Conservation (phyloP, 176 grass and related monocot genomes). For the Ensete ventricosum region DNA sequence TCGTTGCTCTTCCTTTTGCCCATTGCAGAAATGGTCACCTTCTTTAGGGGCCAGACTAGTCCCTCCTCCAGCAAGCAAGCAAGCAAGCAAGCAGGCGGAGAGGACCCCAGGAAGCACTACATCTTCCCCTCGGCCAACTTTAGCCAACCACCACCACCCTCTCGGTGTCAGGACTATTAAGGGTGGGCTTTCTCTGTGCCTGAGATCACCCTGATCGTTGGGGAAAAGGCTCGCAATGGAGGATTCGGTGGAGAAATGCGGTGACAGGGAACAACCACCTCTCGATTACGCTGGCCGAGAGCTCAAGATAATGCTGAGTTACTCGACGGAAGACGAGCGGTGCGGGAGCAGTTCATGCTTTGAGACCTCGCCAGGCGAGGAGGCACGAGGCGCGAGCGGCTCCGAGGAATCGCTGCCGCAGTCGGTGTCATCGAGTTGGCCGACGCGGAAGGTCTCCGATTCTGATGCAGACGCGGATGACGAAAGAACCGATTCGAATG, state of each 20-base stretch:
- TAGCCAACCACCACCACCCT: neutral
- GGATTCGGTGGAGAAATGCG: neutral
- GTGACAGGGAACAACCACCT: neutral
- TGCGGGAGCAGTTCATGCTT: slow-evolving; percentile 2
- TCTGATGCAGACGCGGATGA: neutral
- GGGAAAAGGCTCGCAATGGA: neutral
- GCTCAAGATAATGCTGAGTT: neutral
- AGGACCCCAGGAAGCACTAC: neutral
- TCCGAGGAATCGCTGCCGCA: neutral
- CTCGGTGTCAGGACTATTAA: neutral
- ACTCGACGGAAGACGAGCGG: neutral
- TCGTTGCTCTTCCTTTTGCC: slow-evolving; percentile 2
- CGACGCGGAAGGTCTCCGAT: slow-evolving; percentile 10
- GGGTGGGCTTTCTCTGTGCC: neutral
- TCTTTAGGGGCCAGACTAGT: neutral
- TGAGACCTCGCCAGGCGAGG: neutral
- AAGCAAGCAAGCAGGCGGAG: neutral
- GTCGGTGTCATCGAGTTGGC: neutral
- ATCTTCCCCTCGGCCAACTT: neutral
- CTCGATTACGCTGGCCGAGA: neutral
- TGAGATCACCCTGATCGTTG: neutral
- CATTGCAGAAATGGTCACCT: slow-evolving; percentile 1
- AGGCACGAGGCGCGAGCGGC: neutral
- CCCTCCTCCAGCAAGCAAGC: neutral
- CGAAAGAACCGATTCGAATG: neutral